Evolutionary conservation across 1,284 basidiomycete genomes (phyloP).

Genomic region (Coriolopsis trogii): DNA sequence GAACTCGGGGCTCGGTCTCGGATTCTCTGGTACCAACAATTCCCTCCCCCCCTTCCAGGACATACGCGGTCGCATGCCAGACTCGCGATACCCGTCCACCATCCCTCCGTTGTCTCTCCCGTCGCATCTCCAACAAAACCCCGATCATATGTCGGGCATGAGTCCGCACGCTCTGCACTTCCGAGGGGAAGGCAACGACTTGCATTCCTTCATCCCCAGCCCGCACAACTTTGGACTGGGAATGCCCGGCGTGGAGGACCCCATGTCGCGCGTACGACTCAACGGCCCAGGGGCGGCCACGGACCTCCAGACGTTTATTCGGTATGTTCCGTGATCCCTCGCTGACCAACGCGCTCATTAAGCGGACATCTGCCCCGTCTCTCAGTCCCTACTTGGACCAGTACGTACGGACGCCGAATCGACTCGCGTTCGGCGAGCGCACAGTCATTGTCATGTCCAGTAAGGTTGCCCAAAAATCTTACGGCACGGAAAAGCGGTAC

Average conservation of each 20-base stretch:
- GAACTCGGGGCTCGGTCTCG: constrained; percentile 48
- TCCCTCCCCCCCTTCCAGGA: constrained; percentile 60
- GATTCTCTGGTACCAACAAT: constrained; percentile 40
- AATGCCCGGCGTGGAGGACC: constrained; percentile 62
- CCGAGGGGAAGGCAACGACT: constrained; percentile 58
- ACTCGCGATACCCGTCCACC: constrained; percentile 38
- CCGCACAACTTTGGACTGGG: constrained; percentile 60
- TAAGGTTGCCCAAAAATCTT: constrained; percentile 96
- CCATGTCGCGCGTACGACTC: constrained; percentile 66
- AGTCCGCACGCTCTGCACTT: constrained; percentile 67
- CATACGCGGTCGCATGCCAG: constrained; percentile 52
- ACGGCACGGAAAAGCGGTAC: constrained; percentile 92
- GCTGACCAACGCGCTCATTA: constrained; percentile 20
- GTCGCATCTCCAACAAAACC: constrained; percentile 47
- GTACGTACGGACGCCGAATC: constrained; percentile 84
- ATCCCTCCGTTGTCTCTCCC: constrained; percentile 40
- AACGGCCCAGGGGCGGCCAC: constrained; percentile 63
- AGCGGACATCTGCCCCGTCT: constrained; percentile 16
- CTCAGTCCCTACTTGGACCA: constrained; percentile 77
- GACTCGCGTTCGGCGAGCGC: constrained; percentile 89
- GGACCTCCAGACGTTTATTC: constrained; percentile 79
- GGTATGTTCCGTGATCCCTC: constrained; percentile 46
- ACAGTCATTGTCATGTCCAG: constrained; percentile 96
- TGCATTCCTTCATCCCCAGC: constrained; percentile 56
- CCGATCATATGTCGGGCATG: constrained; percentile 65